Conservation (phyloP, 2,329 filamentous ascomycete genomes). For the Atkinsonella hypoxylon region DNA sequence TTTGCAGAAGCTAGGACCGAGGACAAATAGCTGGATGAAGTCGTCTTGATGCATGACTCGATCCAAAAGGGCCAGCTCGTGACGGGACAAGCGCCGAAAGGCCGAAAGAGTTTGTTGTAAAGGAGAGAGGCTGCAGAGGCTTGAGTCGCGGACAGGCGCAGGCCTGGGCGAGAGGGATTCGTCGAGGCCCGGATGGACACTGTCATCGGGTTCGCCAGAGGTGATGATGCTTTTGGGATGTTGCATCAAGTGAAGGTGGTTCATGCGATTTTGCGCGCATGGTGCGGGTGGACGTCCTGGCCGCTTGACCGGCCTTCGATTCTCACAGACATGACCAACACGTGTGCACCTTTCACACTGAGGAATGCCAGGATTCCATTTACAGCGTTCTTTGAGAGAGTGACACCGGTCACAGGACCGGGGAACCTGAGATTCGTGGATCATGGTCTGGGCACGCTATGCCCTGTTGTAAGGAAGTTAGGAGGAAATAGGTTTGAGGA, state of each 20-base stretch:
- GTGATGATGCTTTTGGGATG: neutral
- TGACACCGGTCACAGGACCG: slow-evolving; percentile 16
- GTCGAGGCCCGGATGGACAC: neutral
- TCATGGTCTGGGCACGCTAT: neutral
- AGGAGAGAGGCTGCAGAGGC: neutral
- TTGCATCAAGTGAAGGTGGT: neutral
- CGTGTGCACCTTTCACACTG: slow-evolving; percentile 14
- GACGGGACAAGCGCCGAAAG: neutral
- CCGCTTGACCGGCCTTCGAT: slow-evolving; percentile 6
- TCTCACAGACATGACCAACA: slow-evolving; percentile 11
- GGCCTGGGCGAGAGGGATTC: neutral
- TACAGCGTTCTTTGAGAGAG: slow-evolving; percentile 15
- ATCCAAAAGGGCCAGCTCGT: slow-evolving; percentile 7
- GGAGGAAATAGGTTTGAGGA: neutral
- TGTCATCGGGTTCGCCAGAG: neutral
- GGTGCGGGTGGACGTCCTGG: slow-evolving; percentile 9
- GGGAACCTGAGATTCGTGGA: slow-evolving; percentile 3
- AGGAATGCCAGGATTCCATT: slow-evolving; percentile 5
- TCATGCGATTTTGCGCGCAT: neutral
- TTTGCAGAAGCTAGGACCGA: slow-evolving; percentile 13
- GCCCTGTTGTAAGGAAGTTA: neutral
- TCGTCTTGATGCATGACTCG: slow-evolving; percentile 8
- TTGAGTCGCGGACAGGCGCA: neutral
- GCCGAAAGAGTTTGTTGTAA: neutral
- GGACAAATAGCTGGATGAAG: slow-evolving; percentile 9